Conservation (phyloP, 140 eudicot species). For the Cichorium intybus region DNA sequence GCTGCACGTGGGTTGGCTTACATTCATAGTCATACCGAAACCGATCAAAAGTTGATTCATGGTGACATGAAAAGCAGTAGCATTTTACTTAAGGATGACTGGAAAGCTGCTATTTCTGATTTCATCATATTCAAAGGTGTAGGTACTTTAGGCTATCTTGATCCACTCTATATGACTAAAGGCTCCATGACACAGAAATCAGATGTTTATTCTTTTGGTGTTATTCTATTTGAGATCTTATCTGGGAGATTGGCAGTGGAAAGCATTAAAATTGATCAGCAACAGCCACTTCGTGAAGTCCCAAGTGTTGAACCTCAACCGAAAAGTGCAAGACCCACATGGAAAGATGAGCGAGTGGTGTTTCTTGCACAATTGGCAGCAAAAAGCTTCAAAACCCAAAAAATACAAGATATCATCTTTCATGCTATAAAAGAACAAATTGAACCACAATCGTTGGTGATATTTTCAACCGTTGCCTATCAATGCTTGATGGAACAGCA, state of each 20-base stretch:
- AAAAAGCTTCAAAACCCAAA: not conserved
- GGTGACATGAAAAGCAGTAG: conserved; percentile 9
- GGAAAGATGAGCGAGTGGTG: not conserved
- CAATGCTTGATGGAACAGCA: not conserved
- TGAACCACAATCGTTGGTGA: not conserved
- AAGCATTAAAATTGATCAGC: not conserved
- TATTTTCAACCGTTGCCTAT: conserved; percentile 4
- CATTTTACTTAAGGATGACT: conserved; percentile 7
- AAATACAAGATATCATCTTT: not conserved
- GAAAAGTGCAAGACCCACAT: not conserved
- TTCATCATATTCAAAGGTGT: not conserved
- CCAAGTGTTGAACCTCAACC: not conserved
- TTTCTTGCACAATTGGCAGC: not conserved
- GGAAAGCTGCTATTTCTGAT: conserved; percentile 11
- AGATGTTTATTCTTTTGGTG: not conserved
- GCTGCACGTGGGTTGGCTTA: not conserved
- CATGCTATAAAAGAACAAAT: conserved; percentile 1
- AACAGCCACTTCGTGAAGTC: not conserved
- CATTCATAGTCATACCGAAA: conserved; percentile 1
- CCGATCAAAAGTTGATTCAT: not conserved
- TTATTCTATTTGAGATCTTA: not conserved
- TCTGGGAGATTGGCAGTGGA: not conserved
- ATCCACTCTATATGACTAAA: not conserved
- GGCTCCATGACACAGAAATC: not conserved
- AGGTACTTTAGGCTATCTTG: conserved; percentile 5